Conservation (phyloP, 495 filamentous ascomycete species). For the Bombardia bombarda region DNA sequence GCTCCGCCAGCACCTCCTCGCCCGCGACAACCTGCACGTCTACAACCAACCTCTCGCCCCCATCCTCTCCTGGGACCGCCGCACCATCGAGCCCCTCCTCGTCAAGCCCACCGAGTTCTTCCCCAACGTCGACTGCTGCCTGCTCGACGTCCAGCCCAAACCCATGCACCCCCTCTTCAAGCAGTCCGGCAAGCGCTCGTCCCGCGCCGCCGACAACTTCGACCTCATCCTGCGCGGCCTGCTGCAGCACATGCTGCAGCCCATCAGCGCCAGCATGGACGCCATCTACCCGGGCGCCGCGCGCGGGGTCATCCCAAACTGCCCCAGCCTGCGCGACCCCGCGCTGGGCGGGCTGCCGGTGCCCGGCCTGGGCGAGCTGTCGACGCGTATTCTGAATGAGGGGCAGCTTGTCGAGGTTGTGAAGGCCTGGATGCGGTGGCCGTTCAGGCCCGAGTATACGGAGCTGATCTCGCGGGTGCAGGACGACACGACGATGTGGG, state of each 20-base stretch:
- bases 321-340: slow-evolving; percentile 31
- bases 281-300: slow-evolving; percentile 29
- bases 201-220: slow-evolving; percentile 4
- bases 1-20: slow-evolving; percentile 17
- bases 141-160: slow-evolving; percentile 27
- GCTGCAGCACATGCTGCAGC: background rate
- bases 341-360: slow-evolving; percentile 28
- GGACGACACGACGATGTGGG: too few species aligned
- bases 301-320: slow-evolving; percentile 32
- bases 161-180: background rate
- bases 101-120: slow-evolving; percentile 48
- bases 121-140: slow-evolving; percentile 31
- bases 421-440: slow-evolving; percentile 50
- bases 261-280: slow-evolving; percentile 17
- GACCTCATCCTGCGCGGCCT: slow-evolving; percentile 25
- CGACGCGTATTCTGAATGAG: slow-evolving; percentile 32
- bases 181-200: background rate
- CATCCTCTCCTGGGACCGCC: slow-evolving; percentile 55
- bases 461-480: slow-evolving; percentile 30
- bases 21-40: slow-evolving; percentile 39
- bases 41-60: slow-evolving; percentile 37
- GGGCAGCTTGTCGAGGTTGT: slow-evolving; percentile 42
- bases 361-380: slow-evolving; percentile 21
- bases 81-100: slow-evolving; percentile 42
- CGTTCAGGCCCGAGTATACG: slow-evolving; percentile 40